These are phyloP conservation scores for Macrophomina phaseolina DNA, from an alignment of 2,329 filamentous ascomycete genomes.

Conservation along the genomic window DNA sequence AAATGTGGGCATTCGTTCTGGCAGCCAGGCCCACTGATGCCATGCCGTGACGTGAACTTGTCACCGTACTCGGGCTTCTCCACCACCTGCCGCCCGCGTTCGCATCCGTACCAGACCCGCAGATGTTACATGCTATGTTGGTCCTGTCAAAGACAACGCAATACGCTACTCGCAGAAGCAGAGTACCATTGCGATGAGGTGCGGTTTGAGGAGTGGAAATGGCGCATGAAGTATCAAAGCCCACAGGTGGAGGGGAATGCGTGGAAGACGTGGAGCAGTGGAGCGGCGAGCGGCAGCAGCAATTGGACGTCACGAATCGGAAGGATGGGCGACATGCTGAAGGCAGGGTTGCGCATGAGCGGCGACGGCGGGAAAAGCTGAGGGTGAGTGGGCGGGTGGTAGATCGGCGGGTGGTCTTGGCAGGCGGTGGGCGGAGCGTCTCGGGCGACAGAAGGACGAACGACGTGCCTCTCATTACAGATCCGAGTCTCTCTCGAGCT, in stretches of 20 bases:
- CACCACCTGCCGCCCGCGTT: constrained; percentile 7
- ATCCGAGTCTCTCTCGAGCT: constrained; percentile 3
- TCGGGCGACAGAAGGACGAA: constrained; percentile 3
- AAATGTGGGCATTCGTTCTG: constrained; percentile 50
- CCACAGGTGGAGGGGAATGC: constrained; percentile 37
- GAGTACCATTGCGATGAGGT: constrained; percentile 30
- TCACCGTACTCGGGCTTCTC: constrained; percentile 31
- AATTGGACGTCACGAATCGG: constrained; percentile 8
- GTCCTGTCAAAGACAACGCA: constrained; percentile 37
- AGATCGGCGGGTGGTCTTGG: constrained; percentile 21
- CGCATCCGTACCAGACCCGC: constrained; percentile 45
- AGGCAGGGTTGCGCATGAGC: constrained; percentile 23
- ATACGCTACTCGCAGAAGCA: constrained; percentile 32
- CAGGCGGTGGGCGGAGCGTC: not conserved
- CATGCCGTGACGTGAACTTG: constrained; percentile 41
- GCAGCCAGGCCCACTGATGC: constrained; percentile 40
- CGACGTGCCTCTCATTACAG: constrained; percentile 23
- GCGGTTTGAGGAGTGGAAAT: constrained; percentile 47
- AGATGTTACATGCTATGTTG: constrained; percentile 42
- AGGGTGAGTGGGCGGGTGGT: not conserved
- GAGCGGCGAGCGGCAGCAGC: not conserved
- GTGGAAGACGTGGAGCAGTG: constrained; percentile 35
- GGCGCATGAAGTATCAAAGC: constrained; percentile 48
- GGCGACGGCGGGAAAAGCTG: not conserved
- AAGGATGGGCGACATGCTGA: constrained; percentile 19